Base-by-base conservation (phyloP, 2,329 filamentous ascomycete genomes). In the Paraphoma sp. region DNA sequence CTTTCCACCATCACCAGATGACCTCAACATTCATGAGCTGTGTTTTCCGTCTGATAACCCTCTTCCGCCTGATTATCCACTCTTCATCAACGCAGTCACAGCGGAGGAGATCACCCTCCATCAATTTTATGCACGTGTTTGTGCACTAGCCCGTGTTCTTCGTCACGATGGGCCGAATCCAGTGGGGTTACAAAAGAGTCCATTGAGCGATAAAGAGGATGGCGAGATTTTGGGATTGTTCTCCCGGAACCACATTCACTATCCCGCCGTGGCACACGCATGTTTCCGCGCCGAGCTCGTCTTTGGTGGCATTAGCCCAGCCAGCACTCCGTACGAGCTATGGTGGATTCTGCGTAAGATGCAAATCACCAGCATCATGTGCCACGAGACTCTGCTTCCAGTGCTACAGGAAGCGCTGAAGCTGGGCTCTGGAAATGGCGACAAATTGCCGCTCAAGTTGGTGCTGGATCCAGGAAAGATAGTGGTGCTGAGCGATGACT, bases 321-420 rank as follows among this genome's bases (percentile, higher is more conserved):
- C 57, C 9, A 65, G 61, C 16, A 74, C 71, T n/a, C 55, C 68
- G 6, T 72, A 67, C 33, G 70, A 74, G 51, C 50, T 74, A 12
- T 72, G 70, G 69, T 71, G 66, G 65, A 62, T 73, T n/a, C 42
- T 73, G 48, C 47, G 70, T 7, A 71, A 69, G 54, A 74, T 73
- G 68, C 68, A 71, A 48, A 67, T 71, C 10, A 69, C 68, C 3
- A 65, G 61, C 31, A 48, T 73, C 9, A 62, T 73, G 62, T 62
- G 59, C 14, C 68, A 74, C 44, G 71, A 73, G 53, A 56, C 61
- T n/a, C 48, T 72, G 4, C 59, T 74, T 3, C 61, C 62, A 0
- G 68, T 72, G 0, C 45, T 74, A 18, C 16, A 45, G 7, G 64
- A 66, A 30, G 71, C 70, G 23, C 10, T 73, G 10, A 67, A 68